phyloP scores from a whole-genome alignment of 768 basidiomycete species.

The Termitomyces sp. region DNA sequence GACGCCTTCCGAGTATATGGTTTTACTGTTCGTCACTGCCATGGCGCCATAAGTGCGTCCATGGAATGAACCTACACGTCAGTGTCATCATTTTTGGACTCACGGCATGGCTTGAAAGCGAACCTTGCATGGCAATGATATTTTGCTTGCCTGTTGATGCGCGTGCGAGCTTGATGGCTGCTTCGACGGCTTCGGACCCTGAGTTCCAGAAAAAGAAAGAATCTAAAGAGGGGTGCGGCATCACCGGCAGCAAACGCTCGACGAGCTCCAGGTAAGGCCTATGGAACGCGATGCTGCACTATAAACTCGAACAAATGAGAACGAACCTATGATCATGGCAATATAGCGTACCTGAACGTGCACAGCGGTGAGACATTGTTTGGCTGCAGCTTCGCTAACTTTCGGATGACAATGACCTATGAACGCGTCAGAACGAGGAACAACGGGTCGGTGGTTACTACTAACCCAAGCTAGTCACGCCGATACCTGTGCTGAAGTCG shows the following conservation, averaged over 20 bases:
- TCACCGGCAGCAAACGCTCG: slow-evolving; percentile 77
- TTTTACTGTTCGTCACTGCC: slow-evolving; percentile 93
- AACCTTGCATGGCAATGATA: slow-evolving; percentile 89
- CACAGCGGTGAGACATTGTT: slow-evolving; percentile 79
- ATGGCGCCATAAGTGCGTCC: slow-evolving; percentile 93
- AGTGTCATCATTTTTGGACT: neutral
- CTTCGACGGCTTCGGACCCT: slow-evolving; percentile 92
- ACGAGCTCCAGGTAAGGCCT: slow-evolving; percentile 86
- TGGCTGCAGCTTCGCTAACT: slow-evolving; percentile 84
- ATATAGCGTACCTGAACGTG: slow-evolving; percentile 62
- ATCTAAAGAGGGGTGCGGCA: slow-evolving; percentile 90
- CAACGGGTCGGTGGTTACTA: neutral
- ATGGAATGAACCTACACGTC: slow-evolving; percentile 68
- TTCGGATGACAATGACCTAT: slow-evolving; percentile 86
- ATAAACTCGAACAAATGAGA: neutral
- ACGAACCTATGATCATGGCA: neutral
- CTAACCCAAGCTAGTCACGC: slow-evolving; percentile 80
- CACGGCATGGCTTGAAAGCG: neutral
- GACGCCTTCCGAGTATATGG: slow-evolving; percentile 77
- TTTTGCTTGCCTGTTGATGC: slow-evolving; percentile 78
- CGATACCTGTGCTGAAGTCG: slow-evolving; percentile 88
- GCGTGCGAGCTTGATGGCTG: slow-evolving; percentile 85
- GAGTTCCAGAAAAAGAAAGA: slow-evolving; percentile 99
- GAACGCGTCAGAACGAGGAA: neutral
- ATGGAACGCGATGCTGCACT: slow-evolving; percentile 91